Percentiles rank a stretch among this genome's conserved stretches.
Conservation (phyloP, 176 grass and related monocot species). For the Carex myosuroides region DNA sequence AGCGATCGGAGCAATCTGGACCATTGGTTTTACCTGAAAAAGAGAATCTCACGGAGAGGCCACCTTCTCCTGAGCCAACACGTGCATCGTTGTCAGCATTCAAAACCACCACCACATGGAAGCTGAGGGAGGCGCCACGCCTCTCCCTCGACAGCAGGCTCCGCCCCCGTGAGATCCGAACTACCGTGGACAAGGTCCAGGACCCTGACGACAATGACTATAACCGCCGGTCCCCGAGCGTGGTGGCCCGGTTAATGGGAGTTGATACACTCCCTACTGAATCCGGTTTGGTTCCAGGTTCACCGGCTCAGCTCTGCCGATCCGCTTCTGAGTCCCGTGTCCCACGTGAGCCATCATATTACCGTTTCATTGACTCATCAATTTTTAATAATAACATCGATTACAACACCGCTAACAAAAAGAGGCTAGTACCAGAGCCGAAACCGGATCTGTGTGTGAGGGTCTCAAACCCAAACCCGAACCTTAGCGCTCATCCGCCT, state of each 20-base stretch:
- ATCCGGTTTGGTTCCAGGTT: neutral
- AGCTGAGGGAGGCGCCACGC: slow-evolving; percentile 47
- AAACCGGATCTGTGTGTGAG: slow-evolving; percentile 20
- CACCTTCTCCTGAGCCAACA: slow-evolving; percentile 40
- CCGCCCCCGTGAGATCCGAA: slow-evolving; percentile 56
- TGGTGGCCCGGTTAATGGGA: slow-evolving; percentile 87
- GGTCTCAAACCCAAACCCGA: neutral
- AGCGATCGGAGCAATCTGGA: slow-evolving; percentile 58
- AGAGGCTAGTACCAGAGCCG: neutral
- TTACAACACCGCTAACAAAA: neutral
- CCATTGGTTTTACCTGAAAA: slow-evolving; percentile 25
- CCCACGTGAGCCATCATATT: slow-evolving; percentile 40
- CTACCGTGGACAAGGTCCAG: slow-evolving; percentile 4
- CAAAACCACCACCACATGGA: neutral
- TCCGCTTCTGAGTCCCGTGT: slow-evolving; percentile 77
- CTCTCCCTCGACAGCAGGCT: slow-evolving; percentile 94
- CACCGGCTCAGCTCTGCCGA: slow-evolving; percentile 42
- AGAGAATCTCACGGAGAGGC: slow-evolving; percentile 12
- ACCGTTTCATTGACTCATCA: slow-evolving; percentile 50
- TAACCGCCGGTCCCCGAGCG: slow-evolving; percentile 68
- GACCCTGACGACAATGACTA: slow-evolving; percentile 22
- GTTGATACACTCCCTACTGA: slow-evolving; percentile 55
- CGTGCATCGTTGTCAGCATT: slow-evolving; percentile 39
- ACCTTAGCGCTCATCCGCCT: neutral
- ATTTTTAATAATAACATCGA: slow-evolving; percentile 7